Evolutionary conservation across 768 basidiomycete species (phyloP).

Genomic region (Suillus americanus): DNA sequence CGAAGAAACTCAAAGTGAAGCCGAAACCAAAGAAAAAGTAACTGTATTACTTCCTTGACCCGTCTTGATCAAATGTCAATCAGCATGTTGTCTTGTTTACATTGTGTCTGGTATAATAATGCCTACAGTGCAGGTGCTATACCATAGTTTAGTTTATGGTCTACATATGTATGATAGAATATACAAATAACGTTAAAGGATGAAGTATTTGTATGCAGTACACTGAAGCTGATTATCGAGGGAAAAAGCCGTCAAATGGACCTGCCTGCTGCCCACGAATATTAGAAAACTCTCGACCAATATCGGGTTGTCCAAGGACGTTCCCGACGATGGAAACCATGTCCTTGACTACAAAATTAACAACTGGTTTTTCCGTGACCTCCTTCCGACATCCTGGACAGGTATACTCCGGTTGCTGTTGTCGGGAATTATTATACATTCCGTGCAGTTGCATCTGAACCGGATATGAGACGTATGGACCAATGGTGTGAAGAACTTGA

Average conservation of each 20-base stretch:
- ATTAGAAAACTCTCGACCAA: slow-evolving; percentile 17
- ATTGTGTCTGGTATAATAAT: slow-evolving; percentile 5
- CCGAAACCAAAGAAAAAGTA: slow-evolving; percentile 44
- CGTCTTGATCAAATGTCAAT: neutral
- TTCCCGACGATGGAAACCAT: slow-evolving; percentile 51
- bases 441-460: slow-evolving; percentile 19
- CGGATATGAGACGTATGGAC: slow-evolving; percentile 9
- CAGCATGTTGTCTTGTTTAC: neutral
- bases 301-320: slow-evolving; percentile 48
- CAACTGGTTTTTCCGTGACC: slow-evolving; percentile 50
- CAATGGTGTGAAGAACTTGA: slow-evolving; percentile 14
- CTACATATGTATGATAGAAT: slow-evolving; percentile 2
- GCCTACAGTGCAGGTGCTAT: slow-evolving; percentile 1
- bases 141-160: slow-evolving; percentile 4
- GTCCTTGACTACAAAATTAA: slow-evolving; percentile 61
- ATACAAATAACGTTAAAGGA: neutral
- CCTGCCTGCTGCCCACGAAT: slow-evolving; percentile 11
- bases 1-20: slow-evolving; percentile 36
- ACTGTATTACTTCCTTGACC: neutral
- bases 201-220: neutral
- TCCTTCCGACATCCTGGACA: slow-evolving; percentile 66
- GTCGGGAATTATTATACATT: slow-evolving; percentile 24
- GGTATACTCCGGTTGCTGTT: slow-evolving; percentile 50
- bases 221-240: slow-evolving; percentile 10
- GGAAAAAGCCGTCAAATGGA: slow-evolving; percentile 52